Base-by-base conservation (phyloP, 768 basidiomycete species). In the Russula sp. region DNA sequence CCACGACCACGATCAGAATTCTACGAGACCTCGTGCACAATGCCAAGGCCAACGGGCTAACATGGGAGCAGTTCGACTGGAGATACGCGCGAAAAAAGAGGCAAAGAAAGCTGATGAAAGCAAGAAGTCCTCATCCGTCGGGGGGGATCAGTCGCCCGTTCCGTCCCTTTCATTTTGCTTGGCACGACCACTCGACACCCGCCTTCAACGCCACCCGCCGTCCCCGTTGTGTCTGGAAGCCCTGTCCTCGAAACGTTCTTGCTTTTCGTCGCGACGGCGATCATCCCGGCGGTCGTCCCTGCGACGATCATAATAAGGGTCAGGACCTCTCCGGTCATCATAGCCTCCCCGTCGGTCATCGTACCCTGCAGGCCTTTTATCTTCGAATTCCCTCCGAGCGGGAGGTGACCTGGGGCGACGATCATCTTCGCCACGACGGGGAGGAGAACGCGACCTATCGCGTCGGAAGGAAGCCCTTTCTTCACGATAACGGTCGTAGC, bases 291-390 rank as follows among this genome's bases (percentile, higher is more conserved):
- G 76, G 68, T 73, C 87, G 75, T 91, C 89, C 86, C 88, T 88
- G 79, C 88, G 87, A 74, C 90, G 89, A 76, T 90, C 89, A 87
- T 87, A 86, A 86, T 88, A 85, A 81, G 83, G 83, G 82, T 90
- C 87, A 86, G 88, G 88, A 75, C 78, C 83, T 85, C 84, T 86
- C 79, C 84, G 88, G 76, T 86, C 86, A 85, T 89, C 88, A 84
- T 80, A 84, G 73, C 84, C 85, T 73, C 88, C 89, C 77, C 90
- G 87, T 76, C 90, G 86, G 77, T 90, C 88, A 84, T 92, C 90
- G 86, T 91, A 90, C 86, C 89, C 89, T 86, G 88, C 87, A 85
- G 88, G 84, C 83, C 88, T 87, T 83, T 81, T 85, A 78, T 91
- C 89, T 80, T 91, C 89, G 77, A 79, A 79, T 72, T 91, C 88